phyloP scores from a whole-genome alignment of 2,329 filamentous ascomycete genomes.

The Bipolaris gigantea region DNA sequence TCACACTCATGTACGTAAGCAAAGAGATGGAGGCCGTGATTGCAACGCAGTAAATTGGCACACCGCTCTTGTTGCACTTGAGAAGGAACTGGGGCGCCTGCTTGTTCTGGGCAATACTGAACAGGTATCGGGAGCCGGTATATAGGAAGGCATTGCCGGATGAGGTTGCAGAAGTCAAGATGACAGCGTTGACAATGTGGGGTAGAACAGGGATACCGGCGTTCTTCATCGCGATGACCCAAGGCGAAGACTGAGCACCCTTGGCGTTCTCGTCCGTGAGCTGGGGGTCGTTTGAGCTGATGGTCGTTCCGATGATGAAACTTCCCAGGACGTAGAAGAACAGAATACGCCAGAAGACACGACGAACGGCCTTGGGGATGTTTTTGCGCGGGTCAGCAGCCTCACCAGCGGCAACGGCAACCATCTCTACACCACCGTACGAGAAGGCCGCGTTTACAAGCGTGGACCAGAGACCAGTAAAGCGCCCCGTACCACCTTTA shows the following conservation, averaged over 20 bases:
- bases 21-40: conserved; percentile 47
- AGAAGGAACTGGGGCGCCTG: conserved; percentile 58
- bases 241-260: conserved; percentile 43
- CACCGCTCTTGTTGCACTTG: conserved; percentile 51
- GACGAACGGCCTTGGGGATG: conserved; percentile 58
- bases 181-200: conserved; percentile 74
- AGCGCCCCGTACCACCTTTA: conserved; percentile 60
- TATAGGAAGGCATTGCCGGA: conserved; percentile 68
- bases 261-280: conserved; percentile 51
- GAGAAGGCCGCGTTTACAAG: conserved; percentile 57
- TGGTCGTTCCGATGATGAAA: conserved; percentile 61
- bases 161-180: conserved; percentile 72
- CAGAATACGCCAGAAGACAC: conserved; percentile 59
- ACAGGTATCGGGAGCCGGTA: conserved; percentile 56
- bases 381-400: conserved; percentile 41
- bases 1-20: conserved; percentile 55
- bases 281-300: conserved; percentile 57
- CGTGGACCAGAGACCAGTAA: conserved; percentile 62
- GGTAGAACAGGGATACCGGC: conserved; percentile 70
- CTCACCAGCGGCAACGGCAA: conserved; percentile 44
- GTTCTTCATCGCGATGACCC: conserved; percentile 67
- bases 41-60: conserved; percentile 46
- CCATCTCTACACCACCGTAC: conserved; percentile 44
- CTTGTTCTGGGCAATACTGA: conserved; percentile 53
- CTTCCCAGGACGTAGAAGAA: conserved; percentile 58